Conservation (phyloP, 2,329 filamentous ascomycete species). For the Trichoderma sp. region DNA sequence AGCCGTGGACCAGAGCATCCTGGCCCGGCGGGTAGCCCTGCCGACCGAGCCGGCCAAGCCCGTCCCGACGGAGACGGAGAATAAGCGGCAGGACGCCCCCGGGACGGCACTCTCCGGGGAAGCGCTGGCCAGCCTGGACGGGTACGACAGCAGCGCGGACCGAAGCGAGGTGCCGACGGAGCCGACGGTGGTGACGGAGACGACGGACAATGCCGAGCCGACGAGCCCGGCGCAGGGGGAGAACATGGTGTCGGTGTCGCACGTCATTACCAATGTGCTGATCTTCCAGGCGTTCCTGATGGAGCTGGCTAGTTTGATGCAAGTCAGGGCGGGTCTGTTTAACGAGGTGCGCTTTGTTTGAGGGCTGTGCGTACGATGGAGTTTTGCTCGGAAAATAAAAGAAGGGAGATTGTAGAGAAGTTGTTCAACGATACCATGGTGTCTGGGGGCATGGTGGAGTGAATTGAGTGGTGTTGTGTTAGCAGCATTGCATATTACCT, state of each 20-base stretch:
- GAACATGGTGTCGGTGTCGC: constrained; percentile 67
- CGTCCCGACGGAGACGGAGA: constrained; percentile 52
- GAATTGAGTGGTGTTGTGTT: background rate
- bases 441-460: background rate
- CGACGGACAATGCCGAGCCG: constrained; percentile 28
- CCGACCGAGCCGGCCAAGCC: constrained; percentile 47
- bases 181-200: constrained; percentile 33
- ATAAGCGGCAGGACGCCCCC: constrained; percentile 37
- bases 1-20: constrained; percentile 65
- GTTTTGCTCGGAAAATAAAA: background rate
- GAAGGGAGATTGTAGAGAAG: background rate
- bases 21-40: constrained; percentile 57
- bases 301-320: constrained; percentile 73
- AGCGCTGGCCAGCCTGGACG: constrained; percentile 28
- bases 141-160: constrained; percentile 30
- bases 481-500: constrained; percentile 2
- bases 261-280: constrained; percentile 77
- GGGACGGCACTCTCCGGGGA: constrained; percentile 29
- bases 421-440: constrained; percentile 1
- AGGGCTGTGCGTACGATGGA: constrained; percentile 8
- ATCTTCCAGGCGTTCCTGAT: constrained; percentile 79
- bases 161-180: constrained; percentile 33
- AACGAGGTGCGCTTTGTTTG: constrained; percentile 68
- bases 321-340: constrained; percentile 74
- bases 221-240: constrained; percentile 23